Evolutionary conservation across 352 stramenopile genomes (phyloP).

Genomic region (Globisporangium takayamanum): DNA sequence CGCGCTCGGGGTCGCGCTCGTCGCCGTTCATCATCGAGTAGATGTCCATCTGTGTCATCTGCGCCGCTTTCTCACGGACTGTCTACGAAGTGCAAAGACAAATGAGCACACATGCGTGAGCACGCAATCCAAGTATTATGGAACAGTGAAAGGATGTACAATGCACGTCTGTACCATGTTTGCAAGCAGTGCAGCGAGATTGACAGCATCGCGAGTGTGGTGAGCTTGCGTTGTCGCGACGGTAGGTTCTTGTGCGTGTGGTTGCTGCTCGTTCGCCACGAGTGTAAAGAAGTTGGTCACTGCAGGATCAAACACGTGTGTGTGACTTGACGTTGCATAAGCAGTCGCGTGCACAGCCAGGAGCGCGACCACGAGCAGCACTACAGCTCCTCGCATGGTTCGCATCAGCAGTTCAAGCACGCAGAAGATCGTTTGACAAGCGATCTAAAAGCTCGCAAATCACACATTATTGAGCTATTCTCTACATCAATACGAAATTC

Average conservation of each 20-base stretch:
- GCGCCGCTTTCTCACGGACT: constrained; percentile 59
- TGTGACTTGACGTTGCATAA: neutral
- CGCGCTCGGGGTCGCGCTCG: constrained; percentile 31
- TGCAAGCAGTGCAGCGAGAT: constrained; percentile 7
- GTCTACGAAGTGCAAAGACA: constrained; percentile 18
- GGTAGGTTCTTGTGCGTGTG: neutral
- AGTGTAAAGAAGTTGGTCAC: constrained; percentile 5
- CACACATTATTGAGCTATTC: no score
- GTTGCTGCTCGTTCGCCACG: neutral
- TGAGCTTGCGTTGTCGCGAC: neutral
- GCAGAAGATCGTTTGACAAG: no score
- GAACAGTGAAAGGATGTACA: neutral
- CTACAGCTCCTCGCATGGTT: no score
- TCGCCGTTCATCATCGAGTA: constrained; percentile 71
- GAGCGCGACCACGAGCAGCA: neutral
- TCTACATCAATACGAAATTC: no score
- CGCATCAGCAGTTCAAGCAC: no score
- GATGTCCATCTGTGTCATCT: constrained; percentile 91
- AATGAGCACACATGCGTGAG: neutral
- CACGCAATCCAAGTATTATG: neutral
- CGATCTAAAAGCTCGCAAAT: no score
- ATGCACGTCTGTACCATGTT: constrained; percentile 7
- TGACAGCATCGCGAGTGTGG: neutral
- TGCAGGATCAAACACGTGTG: constrained; percentile 11
- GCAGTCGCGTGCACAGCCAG: neutral